Base-by-base conservation (phyloP, 495 filamentous ascomycete species). In the Amniculicola lignicola region DNA sequence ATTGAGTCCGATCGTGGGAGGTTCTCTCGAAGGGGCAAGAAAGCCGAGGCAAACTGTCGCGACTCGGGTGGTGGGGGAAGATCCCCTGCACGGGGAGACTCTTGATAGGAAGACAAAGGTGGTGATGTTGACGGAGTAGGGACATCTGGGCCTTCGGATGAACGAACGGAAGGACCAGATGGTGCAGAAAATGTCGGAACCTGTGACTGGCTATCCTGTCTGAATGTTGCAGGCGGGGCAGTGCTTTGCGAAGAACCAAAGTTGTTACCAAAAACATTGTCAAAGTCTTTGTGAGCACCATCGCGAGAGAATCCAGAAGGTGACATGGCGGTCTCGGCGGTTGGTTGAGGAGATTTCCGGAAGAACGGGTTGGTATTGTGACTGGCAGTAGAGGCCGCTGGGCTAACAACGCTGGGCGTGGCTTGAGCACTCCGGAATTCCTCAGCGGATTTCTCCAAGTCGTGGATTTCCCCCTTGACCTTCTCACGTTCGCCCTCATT, bases 311-410 rank as follows among this genome's bases (percentile, higher is more conserved):
- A 79, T 1, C 76, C 72, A 19, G 77, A 77, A n/a, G 76, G 70
- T 16, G 82, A 79, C 52, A 73, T 64, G 29, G 70, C 74, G 61
- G 79, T 82, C 35, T 90, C 88, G 39, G 83, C 78, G 19, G 77
- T 75, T 51, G 81, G 86, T 23, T 80, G 85, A 6, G 75, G 68
- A 1, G 85, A 83, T 37, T 84, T 82, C 53, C 88, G 79, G 73
- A 94, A 94, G 75, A 96, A 96, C 3, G 90, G 90, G 62, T 96
- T 96, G 16, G 80, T 87, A 70, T 84, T 88, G 61, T 83, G 84
- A 64, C 88, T 93, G 19, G 83, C 72, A 21, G 82, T 85, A 15
- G 89, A 90, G 31, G 82, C 76, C 40, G 86, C 81, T 21, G 88
- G 88, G 63, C 88, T 94, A 22, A 70, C 73, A 37, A 81, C 73